A percentile compares a stretch with the other conserved stretches of the same genome.
phyloP scores from a whole-genome alignment of 108 stramenopile genomes.

The Pseudonitzschia multistriata region DNA sequence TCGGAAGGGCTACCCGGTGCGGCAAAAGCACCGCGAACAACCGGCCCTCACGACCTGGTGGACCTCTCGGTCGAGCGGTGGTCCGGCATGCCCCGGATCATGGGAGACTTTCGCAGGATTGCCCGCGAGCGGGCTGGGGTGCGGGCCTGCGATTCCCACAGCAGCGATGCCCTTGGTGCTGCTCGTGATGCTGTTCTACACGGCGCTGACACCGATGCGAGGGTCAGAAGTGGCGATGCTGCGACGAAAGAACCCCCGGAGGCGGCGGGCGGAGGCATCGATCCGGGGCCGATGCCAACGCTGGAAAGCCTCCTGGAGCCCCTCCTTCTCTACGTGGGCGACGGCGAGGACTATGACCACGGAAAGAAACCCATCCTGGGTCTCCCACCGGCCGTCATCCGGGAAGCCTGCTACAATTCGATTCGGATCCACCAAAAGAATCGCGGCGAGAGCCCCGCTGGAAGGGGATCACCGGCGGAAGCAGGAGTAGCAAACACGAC shows the following conservation, averaged over 20 bases:
- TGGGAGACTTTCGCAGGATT: conserved; percentile 69
- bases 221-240: neutral
- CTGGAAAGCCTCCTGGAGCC: conserved; percentile 40
- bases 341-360: neutral
- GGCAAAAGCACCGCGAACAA: too few relatives aligned
- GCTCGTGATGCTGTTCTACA: neutral
- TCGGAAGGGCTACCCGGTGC: neutral
- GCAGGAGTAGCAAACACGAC: neutral
- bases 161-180: neutral
- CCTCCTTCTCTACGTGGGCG: conserved; percentile 4
- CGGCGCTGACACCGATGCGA: neutral
- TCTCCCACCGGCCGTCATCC: conserved; percentile 4
- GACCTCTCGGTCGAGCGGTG: conserved; percentile 38
- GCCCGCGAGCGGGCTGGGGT: conserved; percentile 36
- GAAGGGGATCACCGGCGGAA: neutral
- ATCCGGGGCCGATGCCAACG: conserved; percentile 42
- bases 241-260: neutral
- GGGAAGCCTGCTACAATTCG: conserved; percentile 1
- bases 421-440: neutral
- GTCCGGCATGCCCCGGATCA: conserved; percentile 53
- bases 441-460: neutral
- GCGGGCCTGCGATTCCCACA: conserved; percentile 23
- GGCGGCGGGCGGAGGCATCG: conserved; percentile 1
- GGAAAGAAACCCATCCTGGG: conserved; percentile 10
- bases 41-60: neutral